These are phyloP conservation scores for Pleurozium schreberi DNA, from an alignment of 225 moss, liverwort and hornwort species.

Conservation along the genomic window DNA sequence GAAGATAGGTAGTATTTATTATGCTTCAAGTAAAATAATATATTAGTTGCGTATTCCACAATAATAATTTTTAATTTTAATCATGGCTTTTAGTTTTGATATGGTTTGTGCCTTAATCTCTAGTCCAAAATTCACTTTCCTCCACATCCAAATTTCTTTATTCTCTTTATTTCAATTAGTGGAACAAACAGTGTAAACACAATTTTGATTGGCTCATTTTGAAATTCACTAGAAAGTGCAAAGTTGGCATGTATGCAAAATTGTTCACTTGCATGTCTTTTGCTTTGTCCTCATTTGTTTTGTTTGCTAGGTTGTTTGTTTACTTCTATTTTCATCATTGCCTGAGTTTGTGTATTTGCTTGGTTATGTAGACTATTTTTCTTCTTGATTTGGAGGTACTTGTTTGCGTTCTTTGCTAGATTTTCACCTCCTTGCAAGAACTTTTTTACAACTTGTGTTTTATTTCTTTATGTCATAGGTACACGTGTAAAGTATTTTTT, in stretches of 20 bases:
- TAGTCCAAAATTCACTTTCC: neutral
- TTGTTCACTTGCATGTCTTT: neutral
- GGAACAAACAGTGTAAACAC: neutral
- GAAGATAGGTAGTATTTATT: neutral
- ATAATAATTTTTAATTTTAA: neutral
- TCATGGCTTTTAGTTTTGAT: neutral
- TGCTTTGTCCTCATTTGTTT: neutral
- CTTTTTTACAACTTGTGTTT: neutral
- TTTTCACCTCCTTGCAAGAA: fast-evolving
- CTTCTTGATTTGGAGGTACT: neutral
- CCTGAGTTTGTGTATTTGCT: fast-evolving
- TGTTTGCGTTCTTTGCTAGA: neutral
- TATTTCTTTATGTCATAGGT: neutral
- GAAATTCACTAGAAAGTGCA: neutral
- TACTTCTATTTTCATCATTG: neutral
- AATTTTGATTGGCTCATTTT: neutral
- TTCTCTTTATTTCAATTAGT: neutral
- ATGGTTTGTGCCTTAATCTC: neutral
- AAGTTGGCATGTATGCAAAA: neutral
- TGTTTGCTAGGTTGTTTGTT: neutral
- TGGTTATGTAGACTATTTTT: neutral
- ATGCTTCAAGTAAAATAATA: neutral
- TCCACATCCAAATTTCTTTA: neutral
- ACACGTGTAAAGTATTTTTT: too few relatives aligned
- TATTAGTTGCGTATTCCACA: neutral